phyloP scores from a whole-genome alignment of 164 flowering plant species.

The Vitis riparia region DNA sequence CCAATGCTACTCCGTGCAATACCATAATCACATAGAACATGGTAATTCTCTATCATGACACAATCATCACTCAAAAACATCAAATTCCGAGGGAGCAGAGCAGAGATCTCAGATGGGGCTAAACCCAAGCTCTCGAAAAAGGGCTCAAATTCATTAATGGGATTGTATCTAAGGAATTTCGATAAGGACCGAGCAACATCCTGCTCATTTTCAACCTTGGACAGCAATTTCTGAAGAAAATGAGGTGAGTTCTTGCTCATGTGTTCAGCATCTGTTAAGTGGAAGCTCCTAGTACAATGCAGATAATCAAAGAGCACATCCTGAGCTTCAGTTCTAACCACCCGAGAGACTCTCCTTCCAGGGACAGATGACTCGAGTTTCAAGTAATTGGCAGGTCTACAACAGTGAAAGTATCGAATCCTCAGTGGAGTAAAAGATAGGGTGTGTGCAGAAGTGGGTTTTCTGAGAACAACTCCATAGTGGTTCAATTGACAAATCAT shows the following conservation, averaged over 20 bases:
- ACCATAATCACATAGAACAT: slow-evolving; percentile 56
- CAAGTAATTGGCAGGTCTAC: too few relatives aligned
- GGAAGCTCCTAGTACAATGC: slow-evolving; percentile 50
- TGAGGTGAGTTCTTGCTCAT: slow-evolving; percentile 62
- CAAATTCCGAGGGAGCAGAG: slow-evolving; percentile 46
- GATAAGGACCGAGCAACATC: slow-evolving; percentile 34
- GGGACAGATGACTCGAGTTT: too few relatives aligned
- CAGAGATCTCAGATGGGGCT: slow-evolving; percentile 31
- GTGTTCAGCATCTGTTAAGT: slow-evolving; percentile 54
- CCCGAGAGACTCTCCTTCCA: slow-evolving; percentile 25
- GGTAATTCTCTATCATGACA: slow-evolving; percentile 54
- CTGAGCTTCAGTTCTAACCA: slow-evolving; percentile 46
- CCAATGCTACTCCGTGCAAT: slow-evolving; percentile 57
- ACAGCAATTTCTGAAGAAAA: slow-evolving; percentile 42
- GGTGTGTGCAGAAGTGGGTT: too few relatives aligned
- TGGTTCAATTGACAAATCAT: too few relatives aligned
- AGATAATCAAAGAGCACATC: slow-evolving; percentile 55
- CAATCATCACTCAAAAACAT: slow-evolving; percentile 57
- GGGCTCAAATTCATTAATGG: slow-evolving; percentile 70
- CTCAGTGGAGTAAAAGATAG: too few relatives aligned
- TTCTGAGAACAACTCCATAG: too few relatives aligned
- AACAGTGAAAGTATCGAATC: too few relatives aligned
- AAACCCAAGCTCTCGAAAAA: slow-evolving; percentile 74
- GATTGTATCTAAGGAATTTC: slow-evolving; percentile 48
- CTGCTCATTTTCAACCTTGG: slow-evolving; percentile 38